These are phyloP conservation scores for Cryptococcus jaspeensis DNA, from an alignment of 1,284 basidiomycete genomes.

Conservation along the genomic window DNA sequence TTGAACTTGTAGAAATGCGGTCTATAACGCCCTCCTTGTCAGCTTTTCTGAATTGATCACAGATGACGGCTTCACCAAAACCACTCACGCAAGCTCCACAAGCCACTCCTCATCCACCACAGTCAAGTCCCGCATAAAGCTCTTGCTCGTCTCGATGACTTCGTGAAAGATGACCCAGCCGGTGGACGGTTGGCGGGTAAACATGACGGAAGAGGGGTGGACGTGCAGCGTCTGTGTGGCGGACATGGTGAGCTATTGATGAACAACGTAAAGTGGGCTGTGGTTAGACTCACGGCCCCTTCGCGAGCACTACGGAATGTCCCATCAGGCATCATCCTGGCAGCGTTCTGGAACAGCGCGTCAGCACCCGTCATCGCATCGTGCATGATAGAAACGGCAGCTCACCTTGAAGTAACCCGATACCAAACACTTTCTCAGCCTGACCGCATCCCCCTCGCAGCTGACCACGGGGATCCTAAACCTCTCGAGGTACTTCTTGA, in stretches of 20 bases:
- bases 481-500: constrained; percentile 87
- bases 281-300: constrained; percentile 61
- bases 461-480: constrained; percentile 75
- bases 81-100: constrained; percentile 53
- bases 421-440: constrained; percentile 78
- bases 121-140: constrained; percentile 59
- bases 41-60: not conserved
- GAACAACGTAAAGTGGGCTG: not conserved
- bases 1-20: constrained; percentile 50
- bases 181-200: constrained; percentile 82
- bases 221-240: constrained; percentile 69
- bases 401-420: constrained; percentile 79
- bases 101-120: constrained; percentile 58
- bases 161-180: constrained; percentile 96
- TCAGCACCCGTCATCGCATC: not conserved
- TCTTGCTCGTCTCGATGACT: constrained; percentile 92
- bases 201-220: constrained; percentile 91
- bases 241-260: not conserved
- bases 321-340: constrained; percentile 82
- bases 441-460: constrained; percentile 77
- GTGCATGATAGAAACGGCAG: not conserved
- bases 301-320: constrained; percentile 82
- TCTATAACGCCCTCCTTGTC: constrained; percentile 16
- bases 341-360: constrained; percentile 62
- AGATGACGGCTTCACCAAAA: not conserved